These are phyloP conservation scores for Candida xiaguanensis DNA, from an alignment of 805 yeast genomes.

Conservation along the genomic window DNA sequence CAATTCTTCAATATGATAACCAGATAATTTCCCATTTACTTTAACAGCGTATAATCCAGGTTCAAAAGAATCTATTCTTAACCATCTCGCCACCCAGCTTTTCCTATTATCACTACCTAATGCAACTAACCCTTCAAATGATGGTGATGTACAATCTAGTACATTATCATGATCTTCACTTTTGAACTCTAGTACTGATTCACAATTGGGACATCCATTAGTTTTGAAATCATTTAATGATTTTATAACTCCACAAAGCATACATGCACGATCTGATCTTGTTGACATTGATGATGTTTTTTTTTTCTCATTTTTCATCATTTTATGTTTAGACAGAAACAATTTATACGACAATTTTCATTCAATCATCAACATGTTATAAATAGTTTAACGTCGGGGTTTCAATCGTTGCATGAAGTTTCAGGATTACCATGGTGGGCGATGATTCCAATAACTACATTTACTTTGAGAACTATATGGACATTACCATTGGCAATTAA, in stretches of 20 bases:
- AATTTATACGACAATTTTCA: constrained; percentile 18
- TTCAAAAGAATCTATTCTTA: constrained; percentile 81
- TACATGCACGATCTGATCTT: constrained; percentile 87
- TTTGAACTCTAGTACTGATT: constrained; percentile 70
- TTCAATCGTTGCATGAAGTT: constrained; percentile 49
- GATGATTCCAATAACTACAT: constrained; percentile 69
- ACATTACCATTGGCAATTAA: constrained; percentile 77
- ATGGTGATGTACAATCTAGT: constrained; percentile 93
- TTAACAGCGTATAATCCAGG: constrained; percentile 94
- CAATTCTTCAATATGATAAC: constrained; percentile 72
- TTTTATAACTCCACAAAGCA: constrained; percentile 93
- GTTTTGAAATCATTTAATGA: constrained; percentile 69
- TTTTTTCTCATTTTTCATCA: neutral
- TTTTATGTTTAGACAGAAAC: neutral
- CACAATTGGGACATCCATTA: constrained; percentile 96
- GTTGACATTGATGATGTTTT: constrained; percentile 36
- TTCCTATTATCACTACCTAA: constrained; percentile 71
- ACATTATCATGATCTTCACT: constrained; percentile 81
- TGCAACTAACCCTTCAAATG: constrained; percentile 93
- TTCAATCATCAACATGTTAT: constrained; percentile 36
- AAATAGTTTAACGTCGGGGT: constrained; percentile 28
- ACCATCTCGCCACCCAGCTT: constrained; percentile 97
- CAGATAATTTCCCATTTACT: constrained; percentile 87
- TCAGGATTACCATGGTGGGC: constrained; percentile 80
- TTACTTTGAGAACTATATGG: constrained; percentile 57